Evolutionary conservation across 805 yeast species (phyloP).

Genomic region (Ogataea minuta): DNA sequence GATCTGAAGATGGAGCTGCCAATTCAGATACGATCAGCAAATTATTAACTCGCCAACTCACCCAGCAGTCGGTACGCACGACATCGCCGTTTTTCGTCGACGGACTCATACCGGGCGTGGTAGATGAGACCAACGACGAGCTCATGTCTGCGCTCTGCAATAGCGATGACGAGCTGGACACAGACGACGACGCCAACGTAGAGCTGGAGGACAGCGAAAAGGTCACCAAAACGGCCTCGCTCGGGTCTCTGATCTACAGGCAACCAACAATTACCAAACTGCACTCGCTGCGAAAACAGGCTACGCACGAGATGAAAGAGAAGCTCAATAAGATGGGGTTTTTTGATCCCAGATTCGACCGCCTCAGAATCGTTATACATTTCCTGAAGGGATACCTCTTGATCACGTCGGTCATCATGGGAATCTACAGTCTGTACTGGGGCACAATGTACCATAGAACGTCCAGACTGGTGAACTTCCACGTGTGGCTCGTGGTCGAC

Average conservation of each 20-base stretch:
- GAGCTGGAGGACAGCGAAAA: constrained; percentile 3
- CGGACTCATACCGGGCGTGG: constrained; percentile 15
- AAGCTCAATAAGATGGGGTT: constrained; percentile 25
- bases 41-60: constrained; percentile 16
- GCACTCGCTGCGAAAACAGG: constrained; percentile 17
- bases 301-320: constrained; percentile 21
- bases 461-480: constrained; percentile 30
- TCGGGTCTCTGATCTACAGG: constrained; percentile 2
- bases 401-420: constrained; percentile 37
- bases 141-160: constrained; percentile 18
- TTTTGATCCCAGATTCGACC: constrained; percentile 27
- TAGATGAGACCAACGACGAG: constrained; percentile 16
- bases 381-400: constrained; percentile 27
- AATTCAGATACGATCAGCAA: constrained; percentile 4
- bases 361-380: constrained; percentile 9
- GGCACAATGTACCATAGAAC: constrained; percentile 36
- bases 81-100: constrained; percentile 16
- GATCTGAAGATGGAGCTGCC: constrained; percentile 9
- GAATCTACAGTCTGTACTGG: constrained; percentile 44
- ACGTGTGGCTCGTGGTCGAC: constrained; percentile 35
- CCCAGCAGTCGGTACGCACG: constrained; percentile 11
- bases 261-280: constrained; percentile 7
- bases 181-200: constrained; percentile 10
- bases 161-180: constrained; percentile 6
- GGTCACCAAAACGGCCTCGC: background rate